Evolutionary conservation across 352 stramenopile genomes (phyloP).

Genomic region (Pythium chondricola): DNA sequence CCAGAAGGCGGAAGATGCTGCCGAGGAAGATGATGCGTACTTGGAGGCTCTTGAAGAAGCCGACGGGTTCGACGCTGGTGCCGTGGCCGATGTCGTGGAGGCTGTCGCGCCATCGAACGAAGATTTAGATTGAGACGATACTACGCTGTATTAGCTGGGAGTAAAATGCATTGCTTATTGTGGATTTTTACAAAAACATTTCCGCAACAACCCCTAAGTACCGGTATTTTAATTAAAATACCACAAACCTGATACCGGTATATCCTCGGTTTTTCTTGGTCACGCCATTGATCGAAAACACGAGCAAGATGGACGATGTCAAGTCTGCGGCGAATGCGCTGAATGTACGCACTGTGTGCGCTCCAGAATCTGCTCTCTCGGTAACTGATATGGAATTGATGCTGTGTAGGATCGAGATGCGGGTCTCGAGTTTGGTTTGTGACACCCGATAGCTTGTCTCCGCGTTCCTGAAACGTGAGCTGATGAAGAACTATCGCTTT

Average conservation of each 20-base stretch:
- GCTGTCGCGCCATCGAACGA: conserved; percentile 38
- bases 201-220: too few relatives aligned
- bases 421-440: conserved; percentile 66
- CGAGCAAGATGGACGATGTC: conserved; percentile 40
- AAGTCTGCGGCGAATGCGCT: conserved; percentile 34
- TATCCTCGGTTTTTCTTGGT: too few relatives aligned
- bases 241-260: too few relatives aligned
- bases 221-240: too few relatives aligned
- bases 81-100: conserved; percentile 18
- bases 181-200: neutral
- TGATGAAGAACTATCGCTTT: neutral
- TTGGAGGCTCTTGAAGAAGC: conserved; percentile 70
- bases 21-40: conserved; percentile 74
- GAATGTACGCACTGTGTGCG: conserved; percentile 23
- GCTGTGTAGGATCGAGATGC: conserved; percentile 47
- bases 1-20: conserved; percentile 78
- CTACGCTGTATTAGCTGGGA: conserved; percentile 4
- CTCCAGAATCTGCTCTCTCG: neutral
- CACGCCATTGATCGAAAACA: too few relatives aligned
- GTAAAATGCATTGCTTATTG: conserved; percentile 4
- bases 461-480: too few relatives aligned
- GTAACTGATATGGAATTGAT: neutral
- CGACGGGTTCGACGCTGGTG: conserved; percentile 37
- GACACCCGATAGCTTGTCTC: neutral
- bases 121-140: conserved; percentile 80